These are phyloP conservation scores for Casuarina cunninghamiana DNA, from an alignment of 306 rosid species.

Conservation along the genomic window DNA sequence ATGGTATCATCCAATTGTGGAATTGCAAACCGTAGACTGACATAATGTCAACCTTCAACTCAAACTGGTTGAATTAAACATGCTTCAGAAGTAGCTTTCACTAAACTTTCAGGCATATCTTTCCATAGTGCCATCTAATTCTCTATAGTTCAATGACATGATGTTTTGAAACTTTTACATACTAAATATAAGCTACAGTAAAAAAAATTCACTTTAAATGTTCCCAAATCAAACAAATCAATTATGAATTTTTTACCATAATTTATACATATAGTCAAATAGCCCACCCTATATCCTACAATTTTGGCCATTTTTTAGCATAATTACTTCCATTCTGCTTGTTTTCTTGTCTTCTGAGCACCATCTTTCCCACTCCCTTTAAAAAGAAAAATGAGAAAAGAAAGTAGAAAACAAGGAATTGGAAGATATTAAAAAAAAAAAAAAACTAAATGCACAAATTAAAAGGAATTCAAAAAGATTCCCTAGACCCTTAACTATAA, in stretches of 20 bases:
- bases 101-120: neutral
- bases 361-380: neutral
- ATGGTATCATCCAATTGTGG: neutral
- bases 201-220: too few species aligned
- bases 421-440: too few species aligned
- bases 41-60: neutral
- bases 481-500: too few species aligned
- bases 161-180: neutral
- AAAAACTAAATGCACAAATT: too few species aligned
- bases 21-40: too few species aligned
- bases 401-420: too few species aligned
- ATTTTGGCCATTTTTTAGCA: neutral
- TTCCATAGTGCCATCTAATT: neutral
- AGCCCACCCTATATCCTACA: neutral
- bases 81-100: neutral
- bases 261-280: too few species aligned
- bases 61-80: neutral
- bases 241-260: too few species aligned
- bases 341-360: neutral
- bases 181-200: neutral
- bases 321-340: too few species aligned
- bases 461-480: too few species aligned
- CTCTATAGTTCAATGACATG: neutral
- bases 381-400: too few species aligned
- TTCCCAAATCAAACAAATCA: neutral